Conservation (phyloP, 2,329 filamentous ascomycete genomes). For the Stemphylium lycopersici region DNA sequence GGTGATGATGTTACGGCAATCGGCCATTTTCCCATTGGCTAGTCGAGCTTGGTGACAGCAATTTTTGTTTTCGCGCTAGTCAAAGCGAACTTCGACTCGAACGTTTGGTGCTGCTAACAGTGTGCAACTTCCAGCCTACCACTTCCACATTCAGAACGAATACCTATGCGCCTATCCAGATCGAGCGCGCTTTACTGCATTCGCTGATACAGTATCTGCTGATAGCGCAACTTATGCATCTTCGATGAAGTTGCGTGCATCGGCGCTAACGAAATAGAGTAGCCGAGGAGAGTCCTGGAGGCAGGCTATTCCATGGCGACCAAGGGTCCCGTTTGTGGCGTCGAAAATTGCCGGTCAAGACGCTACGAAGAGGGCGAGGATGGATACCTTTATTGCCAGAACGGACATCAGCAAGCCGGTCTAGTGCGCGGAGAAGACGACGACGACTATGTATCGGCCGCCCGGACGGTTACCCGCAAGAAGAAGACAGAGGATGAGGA, state of each 20-base stretch:
- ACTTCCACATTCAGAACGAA: not conserved
- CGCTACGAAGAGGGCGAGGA: constrained; percentile 72
- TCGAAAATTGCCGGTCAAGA: constrained; percentile 72
- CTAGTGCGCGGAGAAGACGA: constrained; percentile 60
- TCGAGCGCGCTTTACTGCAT: not conserved
- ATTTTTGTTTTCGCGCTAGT: constrained; percentile 34
- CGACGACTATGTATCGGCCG: constrained; percentile 67
- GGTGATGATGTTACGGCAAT: constrained; percentile 44
- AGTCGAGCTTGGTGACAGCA: constrained; percentile 27
- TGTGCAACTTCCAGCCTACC: not conserved
- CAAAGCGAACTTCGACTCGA: constrained; percentile 16
- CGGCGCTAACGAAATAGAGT: not conserved
- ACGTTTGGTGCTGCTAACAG: not conserved
- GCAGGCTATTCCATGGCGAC: constrained; percentile 7
- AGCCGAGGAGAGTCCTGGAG: not conserved
- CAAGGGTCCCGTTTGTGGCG: constrained; percentile 54
- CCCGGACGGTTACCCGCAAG: constrained; percentile 60
- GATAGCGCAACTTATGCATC: not conserved
- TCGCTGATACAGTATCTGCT: not conserved
- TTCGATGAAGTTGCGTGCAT: not conserved
- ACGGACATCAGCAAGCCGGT: constrained; percentile 69
- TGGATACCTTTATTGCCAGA: constrained; percentile 78
- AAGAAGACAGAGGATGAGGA: constrained; percentile 59
- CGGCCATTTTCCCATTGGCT: constrained; percentile 24
- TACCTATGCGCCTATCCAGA: not conserved